A percentile compares a stretch with the other conserved stretches of the same genome.
phyloP scores from a whole-genome alignment of 306 rosid genomes.

The Ochetophila trinervis region DNA sequence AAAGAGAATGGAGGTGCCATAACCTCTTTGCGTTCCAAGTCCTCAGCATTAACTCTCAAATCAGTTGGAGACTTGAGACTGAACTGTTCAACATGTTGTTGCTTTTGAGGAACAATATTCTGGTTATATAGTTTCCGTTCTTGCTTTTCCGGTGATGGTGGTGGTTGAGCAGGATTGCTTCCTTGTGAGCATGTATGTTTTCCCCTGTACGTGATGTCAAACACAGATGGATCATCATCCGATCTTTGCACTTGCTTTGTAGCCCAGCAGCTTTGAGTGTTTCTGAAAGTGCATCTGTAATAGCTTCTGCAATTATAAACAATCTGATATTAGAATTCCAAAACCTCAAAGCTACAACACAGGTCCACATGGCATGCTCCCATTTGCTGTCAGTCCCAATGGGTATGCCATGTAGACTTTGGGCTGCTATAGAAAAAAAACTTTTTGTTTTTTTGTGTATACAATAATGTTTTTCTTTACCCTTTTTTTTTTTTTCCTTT shows the following conservation, averaged over 20 bases:
- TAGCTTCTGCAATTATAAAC: slow-evolving; percentile 80
- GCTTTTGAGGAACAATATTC: slow-evolving; percentile 10
- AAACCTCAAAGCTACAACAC: too few species aligned
- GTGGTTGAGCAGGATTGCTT: slow-evolving; percentile 35
- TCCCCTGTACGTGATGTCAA: slow-evolving; percentile 80
- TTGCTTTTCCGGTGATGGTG: slow-evolving; percentile 55
- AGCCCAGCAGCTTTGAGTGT: slow-evolving; percentile 73
- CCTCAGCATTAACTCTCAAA: slow-evolving; percentile 31
- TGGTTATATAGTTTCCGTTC: slow-evolving; percentile 36
- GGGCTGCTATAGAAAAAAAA: too few species aligned
- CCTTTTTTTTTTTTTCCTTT: not conserved
- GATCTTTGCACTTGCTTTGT: slow-evolving; percentile 96
- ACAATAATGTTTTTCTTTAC: too few species aligned
- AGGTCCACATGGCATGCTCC: too few species aligned
- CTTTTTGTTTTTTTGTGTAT: too few species aligned
- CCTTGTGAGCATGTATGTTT: slow-evolving; percentile 74
- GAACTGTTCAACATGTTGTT: slow-evolving; percentile 24
- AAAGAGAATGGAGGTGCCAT: slow-evolving; percentile 46
- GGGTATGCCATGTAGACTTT: too few species aligned
- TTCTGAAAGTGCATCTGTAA: slow-evolving; percentile 89
- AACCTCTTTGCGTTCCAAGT: slow-evolving; percentile 37
- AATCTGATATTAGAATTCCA: slow-evolving; percentile 25
- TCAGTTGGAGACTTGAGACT: slow-evolving; percentile 19
- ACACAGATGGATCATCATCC: slow-evolving; percentile 69
- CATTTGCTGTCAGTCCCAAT: too few species aligned